Evolutionary conservation across 1,284 basidiomycete species (phyloP), one percentile per base, ranked within the genome.

Genomic region (Tetrapyrgos nigripes): DNA sequence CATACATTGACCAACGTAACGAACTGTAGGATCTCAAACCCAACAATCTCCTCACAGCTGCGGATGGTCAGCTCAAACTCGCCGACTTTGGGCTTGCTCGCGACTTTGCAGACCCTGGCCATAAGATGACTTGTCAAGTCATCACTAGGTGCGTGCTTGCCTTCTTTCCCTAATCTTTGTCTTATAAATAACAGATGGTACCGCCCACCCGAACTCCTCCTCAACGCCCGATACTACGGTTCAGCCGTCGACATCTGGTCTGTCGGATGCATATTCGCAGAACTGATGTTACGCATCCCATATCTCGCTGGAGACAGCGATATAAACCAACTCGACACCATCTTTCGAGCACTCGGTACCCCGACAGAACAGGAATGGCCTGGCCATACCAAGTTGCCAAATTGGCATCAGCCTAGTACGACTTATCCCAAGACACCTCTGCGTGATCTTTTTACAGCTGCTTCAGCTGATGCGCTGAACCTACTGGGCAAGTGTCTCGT

Each of bases 61-160:
- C 92, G 0, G 85, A 93, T 51, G 97, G 97, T 0, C 89, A 94
- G 58, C 89, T 99, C 62, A 99, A 99, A 76, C 87, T 99, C 62
- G 97, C 97, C 24, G 97, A 99, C 88, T 99, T 99, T 73, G 97
- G 97, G 85, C 85, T 99, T 8, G 97, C 97, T 24, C 83, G 97
- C 62, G 97, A 99, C 76, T 97, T 93, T 73, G 91, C 91, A 33
- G 95, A 97, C 69, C 94, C 96, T 24, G 93, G 91, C 1, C 89
- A 91, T 68, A 93, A 94, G 71, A 99, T 99, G 97, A 98, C 97
- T 0, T 94, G 90, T 67, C 96, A 98, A 70, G 97, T 99, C 60
- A 97, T 99, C 71, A 99, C 97, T 5, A 82, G 94, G 93, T 95
- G 62, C 45, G 80, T 70, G 14, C 17, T 49, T 23, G 37, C 46